Evolutionary conservation across 2,329 filamentous ascomycete genomes (phyloP), one percentile per base, ranked within the genome.

Genomic region (Cladophialophora yegresii): DNA sequence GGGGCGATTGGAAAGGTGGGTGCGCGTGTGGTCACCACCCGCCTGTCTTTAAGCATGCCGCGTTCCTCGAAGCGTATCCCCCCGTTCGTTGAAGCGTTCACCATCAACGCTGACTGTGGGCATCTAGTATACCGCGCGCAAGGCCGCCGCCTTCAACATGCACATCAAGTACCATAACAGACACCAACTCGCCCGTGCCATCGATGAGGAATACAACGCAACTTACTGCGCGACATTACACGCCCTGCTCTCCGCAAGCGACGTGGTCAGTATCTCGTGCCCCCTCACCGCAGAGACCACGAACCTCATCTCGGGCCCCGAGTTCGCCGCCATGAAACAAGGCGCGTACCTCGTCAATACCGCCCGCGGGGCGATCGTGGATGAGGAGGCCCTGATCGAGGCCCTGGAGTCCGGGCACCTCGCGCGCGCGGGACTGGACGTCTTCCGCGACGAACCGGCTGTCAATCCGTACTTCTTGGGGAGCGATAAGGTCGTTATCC

Each of bases 61-160:
- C n/a, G n/a, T n/a, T n/a, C n/a, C n/a, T 50, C 22, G 22, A 22
- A 49, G 13, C 33, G 33, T 16, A 7, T 40, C n/a, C 32, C 20
- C n/a, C 22, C 23, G 16, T 23, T 47, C n/a, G n/a, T n/a, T n/a
- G n/a, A n/a, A n/a, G n/a, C n/a, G n/a, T n/a, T n/a, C n/a, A n/a
- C n/a, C n/a, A n/a, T n/a, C n/a, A n/a, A n/a, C n/a, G n/a, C n/a
- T n/a, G 13, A 61, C 22, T 13, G 13, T 30, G 16, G 33, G 12
- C 1, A n/a, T n/a, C 20, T 13, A 65, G 67, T 61, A 65, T 33
- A 53, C 62, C 9, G 67, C 65, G 13, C 54, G 81, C 74, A 92
- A 92, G 77, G 89, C 88, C 2, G 82, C 85, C 60, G 89, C 82
- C 0, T 93, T 96, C 73, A 89, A 88, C 10, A 92, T 95, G 89